Percentiles rank a stretch among this genome's conserved stretches.
phyloP scores from a whole-genome alignment of 2,329 filamentous ascomycete species.

The Orbilia oligospora region DNA sequence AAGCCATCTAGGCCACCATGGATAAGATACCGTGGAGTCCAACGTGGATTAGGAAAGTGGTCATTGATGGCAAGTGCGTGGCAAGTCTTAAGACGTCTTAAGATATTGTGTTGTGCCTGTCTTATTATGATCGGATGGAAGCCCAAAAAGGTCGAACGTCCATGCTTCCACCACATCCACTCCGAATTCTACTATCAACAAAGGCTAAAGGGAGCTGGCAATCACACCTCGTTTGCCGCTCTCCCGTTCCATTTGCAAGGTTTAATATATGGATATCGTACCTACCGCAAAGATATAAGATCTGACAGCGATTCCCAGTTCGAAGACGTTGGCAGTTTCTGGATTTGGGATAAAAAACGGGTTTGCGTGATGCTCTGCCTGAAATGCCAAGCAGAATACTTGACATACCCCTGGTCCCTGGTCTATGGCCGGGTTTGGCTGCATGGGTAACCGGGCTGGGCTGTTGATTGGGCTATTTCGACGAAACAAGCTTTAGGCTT shows the following conservation, averaged over 20 bases:
- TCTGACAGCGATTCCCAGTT: conserved; percentile 53
- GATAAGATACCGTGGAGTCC: conserved; percentile 36
- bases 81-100: conserved; percentile 32
- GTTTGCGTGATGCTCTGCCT: conserved; percentile 61
- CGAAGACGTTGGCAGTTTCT: conserved; percentile 55
- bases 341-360: conserved; percentile 60
- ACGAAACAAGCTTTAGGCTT: conserved; percentile 57
- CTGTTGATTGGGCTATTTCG: conserved; percentile 26
- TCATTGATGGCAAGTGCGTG: conserved; percentile 35
- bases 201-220: conserved; percentile 16
- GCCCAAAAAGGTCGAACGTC: conserved; percentile 1
- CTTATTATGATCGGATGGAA: conserved; percentile 39
- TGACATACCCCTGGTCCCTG: conserved; percentile 31
- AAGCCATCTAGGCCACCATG: conserved; percentile 44
- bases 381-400: conserved; percentile 59
- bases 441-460: conserved; percentile 30
- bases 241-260: conserved; percentile 35
- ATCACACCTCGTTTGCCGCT: conserved; percentile 56
- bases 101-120: conserved; percentile 40
- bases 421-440: conserved; percentile 27
- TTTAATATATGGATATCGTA: conserved; percentile 21
- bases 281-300: conserved; percentile 59
- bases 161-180: neutral
- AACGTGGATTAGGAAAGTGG: conserved; percentile 57
- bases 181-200: conserved; percentile 34